phyloP scores from a whole-genome alignment of 805 yeast species.

The Tetrapisispora nanseiensis region DNA sequence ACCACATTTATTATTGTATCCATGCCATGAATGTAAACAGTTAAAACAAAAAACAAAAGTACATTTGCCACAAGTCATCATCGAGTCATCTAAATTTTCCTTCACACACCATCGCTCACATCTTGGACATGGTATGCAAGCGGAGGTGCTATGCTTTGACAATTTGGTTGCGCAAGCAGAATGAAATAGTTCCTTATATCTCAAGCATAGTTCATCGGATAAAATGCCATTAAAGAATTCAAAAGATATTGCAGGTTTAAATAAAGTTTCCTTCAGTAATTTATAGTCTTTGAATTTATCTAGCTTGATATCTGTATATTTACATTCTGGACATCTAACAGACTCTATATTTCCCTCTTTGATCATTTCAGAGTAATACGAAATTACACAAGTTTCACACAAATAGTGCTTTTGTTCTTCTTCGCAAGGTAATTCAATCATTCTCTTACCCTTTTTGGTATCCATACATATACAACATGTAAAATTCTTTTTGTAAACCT shows the following conservation, averaged over 20 bases:
- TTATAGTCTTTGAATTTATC: constrained; percentile 16
- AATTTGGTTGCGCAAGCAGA: constrained; percentile 36
- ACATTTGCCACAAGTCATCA: constrained; percentile 43
- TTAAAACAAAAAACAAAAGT: constrained; percentile 44
- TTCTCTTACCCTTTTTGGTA: constrained; percentile 36
- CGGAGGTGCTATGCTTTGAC: constrained; percentile 36
- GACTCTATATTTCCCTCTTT: constrained; percentile 39
- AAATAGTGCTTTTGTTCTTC: constrained; percentile 32
- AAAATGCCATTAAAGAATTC: constrained; percentile 30
- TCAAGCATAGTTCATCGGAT: constrained; percentile 20
- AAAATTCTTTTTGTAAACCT: constrained; percentile 33
- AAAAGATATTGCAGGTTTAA: constrained; percentile 34
- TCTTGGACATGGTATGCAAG: constrained; percentile 45
- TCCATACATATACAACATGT: constrained; percentile 50
- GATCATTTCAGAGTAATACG: constrained; percentile 36
- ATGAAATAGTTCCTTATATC: constrained; percentile 34
- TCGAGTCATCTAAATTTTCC: constrained; percentile 35
- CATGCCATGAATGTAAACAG: constrained; percentile 57
- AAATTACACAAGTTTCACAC: constrained; percentile 38
- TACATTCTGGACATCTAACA: constrained; percentile 50
- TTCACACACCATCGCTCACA: constrained; percentile 42
- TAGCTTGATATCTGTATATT: constrained; percentile 15
- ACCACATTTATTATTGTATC: constrained; percentile 39
- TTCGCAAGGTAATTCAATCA: constrained; percentile 32
- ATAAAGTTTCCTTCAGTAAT: constrained; percentile 31